These are phyloP conservation scores for Gillenia trifoliata DNA, from an alignment of 306 rosid species.

Conservation along the genomic window DNA sequence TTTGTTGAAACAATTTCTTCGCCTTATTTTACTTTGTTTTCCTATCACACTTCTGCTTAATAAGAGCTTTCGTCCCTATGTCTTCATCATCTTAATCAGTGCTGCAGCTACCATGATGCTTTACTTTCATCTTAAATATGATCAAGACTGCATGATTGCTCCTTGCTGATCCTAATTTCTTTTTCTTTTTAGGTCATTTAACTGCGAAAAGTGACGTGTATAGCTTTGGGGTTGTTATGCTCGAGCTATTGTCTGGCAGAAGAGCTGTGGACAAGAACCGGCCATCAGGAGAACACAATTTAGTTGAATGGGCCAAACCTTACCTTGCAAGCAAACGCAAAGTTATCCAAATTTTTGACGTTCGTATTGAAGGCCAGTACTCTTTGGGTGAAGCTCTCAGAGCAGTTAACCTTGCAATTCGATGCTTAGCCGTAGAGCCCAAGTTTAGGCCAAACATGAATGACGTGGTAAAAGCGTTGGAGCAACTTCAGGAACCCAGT, in stretches of 20 bases:
- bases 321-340: slow-evolving; percentile 74
- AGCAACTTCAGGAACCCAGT: slow-evolving; percentile 51
- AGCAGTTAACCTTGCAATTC: slow-evolving; percentile 58
- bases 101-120: background rate
- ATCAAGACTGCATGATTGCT: background rate
- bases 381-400: slow-evolving; percentile 51
- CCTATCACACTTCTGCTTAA: background rate
- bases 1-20: background rate
- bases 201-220: slow-evolving; percentile 86
- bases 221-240: slow-evolving; percentile 91
- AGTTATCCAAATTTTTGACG: slow-evolving; percentile 66
- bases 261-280: slow-evolving; percentile 84
- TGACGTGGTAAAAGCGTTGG: slow-evolving; percentile 60
- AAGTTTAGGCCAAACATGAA: slow-evolving; percentile 77
- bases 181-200: slow-evolving; percentile 62
- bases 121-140: slow-evolving; percentile 1
- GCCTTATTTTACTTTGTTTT: background rate
- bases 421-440: slow-evolving; percentile 65
- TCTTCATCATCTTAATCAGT: background rate
- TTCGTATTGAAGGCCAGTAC: slow-evolving; percentile 80
- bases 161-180: slow-evolving; percentile 22
- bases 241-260: slow-evolving; percentile 75
- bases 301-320: slow-evolving; percentile 92
- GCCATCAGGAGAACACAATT: slow-evolving; percentile 68
- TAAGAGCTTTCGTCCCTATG: background rate